These are phyloP conservation scores for Lactifluus volemus DNA, from an alignment of 768 basidiomycete species.

Conservation along the genomic window DNA sequence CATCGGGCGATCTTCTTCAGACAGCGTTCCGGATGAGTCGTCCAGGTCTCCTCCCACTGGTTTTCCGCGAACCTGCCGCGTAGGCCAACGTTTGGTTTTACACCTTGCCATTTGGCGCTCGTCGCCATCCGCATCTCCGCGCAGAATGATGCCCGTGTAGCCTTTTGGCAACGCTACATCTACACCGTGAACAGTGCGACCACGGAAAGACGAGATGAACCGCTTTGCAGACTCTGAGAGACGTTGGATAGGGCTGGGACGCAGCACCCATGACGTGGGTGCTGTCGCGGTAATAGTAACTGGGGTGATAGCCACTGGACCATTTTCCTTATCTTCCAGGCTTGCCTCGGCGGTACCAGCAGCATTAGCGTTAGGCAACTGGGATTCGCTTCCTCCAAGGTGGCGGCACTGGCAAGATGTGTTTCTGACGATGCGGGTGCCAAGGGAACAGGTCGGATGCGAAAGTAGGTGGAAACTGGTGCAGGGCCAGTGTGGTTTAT, in stretches of 20 bases:
- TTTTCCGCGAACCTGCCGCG: conserved; percentile 22
- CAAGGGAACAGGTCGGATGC: conserved; percentile 34
- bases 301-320: background rate
- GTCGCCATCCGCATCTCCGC: conserved; percentile 22
- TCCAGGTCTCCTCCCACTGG: conserved; percentile 23
- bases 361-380: background rate
- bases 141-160: conserved; percentile 59
- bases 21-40: conserved; percentile 18
- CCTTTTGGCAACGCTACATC: conserved; percentile 53
- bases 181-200: conserved; percentile 63
- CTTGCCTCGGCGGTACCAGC: background rate
- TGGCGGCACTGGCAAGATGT: background rate
- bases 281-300: background rate
- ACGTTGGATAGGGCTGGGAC: conserved; percentile 2
- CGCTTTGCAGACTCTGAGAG: conserved; percentile 25
- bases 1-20: conserved; percentile 21
- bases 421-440: conserved; percentile 6
- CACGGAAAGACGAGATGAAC: conserved; percentile 62
- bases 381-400: background rate
- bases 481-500: conserved; percentile 64
- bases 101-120: conserved; percentile 18
- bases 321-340: background rate
- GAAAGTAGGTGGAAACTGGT: conserved; percentile 66
- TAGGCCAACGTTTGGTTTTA: conserved; percentile 24
- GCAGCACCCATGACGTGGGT: background rate